phyloP scores from a whole-genome alignment of 2,329 filamentous ascomycete species.

The Sodiomyces alkalinus region DNA sequence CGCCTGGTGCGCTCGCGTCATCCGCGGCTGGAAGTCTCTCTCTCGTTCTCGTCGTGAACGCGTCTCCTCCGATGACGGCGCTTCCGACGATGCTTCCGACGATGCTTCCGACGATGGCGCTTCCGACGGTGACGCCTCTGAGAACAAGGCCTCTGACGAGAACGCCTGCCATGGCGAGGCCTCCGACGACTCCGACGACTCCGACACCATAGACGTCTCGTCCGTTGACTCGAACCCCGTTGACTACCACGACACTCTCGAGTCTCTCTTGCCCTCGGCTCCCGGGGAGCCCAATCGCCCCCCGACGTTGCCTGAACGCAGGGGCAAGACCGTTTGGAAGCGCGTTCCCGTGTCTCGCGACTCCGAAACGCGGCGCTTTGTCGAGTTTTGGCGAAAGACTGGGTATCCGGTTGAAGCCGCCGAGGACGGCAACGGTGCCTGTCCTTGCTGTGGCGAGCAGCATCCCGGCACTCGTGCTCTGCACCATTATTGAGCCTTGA shows the following conservation, averaged over 20 bases:
- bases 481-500: too few relatives aligned
- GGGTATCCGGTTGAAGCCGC: constrained; percentile 14
- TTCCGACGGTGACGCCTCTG: too few relatives aligned
- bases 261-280: constrained; percentile 21
- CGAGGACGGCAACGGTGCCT: constrained; percentile 14
- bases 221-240: too few relatives aligned
- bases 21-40: constrained; percentile 25
- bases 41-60: too few relatives aligned
- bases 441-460: constrained; percentile 24
- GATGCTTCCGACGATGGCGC: constrained; percentile 7
- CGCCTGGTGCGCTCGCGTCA: constrained; percentile 25
- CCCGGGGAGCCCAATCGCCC: constrained; percentile 24
- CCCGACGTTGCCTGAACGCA: constrained; percentile 7
- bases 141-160: too few relatives aligned
- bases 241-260: constrained; percentile 14
- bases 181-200: constrained; percentile 10
- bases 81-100: constrained; percentile 6
- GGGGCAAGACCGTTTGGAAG: constrained; percentile 35
- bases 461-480: constrained; percentile 20
- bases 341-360: constrained; percentile 27
- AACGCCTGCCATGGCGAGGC: constrained; percentile 8
- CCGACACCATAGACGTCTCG: too few relatives aligned
- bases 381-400: constrained; percentile 26
- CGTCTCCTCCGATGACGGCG: too few relatives aligned
- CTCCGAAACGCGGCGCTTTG: constrained; percentile 26